These are phyloP conservation scores for Exophiala sp. DNA, from an alignment of 2,329 filamentous ascomycete species.

Conservation along the genomic window DNA sequence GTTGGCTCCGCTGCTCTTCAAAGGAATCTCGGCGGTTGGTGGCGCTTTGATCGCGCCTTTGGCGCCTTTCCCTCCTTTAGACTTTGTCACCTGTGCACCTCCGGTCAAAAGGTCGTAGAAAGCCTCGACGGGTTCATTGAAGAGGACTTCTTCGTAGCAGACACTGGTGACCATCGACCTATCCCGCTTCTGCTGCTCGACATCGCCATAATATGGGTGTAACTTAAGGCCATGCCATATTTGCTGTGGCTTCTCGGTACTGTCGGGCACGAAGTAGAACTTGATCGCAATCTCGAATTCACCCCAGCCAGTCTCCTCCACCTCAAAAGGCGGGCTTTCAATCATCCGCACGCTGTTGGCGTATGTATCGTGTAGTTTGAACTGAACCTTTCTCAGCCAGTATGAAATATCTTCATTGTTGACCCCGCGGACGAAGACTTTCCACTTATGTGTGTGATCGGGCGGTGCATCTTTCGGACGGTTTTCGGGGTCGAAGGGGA, in stretches of 20 bases:
- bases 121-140: slow-evolving; percentile 92
- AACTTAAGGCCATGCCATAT: slow-evolving; percentile 88
- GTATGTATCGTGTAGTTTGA: slow-evolving; percentile 97
- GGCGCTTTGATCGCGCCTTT: slow-evolving; percentile 52
- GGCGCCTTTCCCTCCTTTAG: slow-evolving; percentile 48
- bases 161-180: slow-evolving; percentile 67
- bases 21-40: slow-evolving; percentile 71
- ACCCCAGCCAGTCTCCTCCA: slow-evolving; percentile 93
- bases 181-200: slow-evolving; percentile 68
- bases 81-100: slow-evolving; percentile 54
- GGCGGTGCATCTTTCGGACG: slow-evolving; percentile 73
- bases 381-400: slow-evolving; percentile 95
- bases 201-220: slow-evolving; percentile 78
- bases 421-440: slow-evolving; percentile 86
- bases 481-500: slow-evolving; percentile 70
- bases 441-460: slow-evolving; percentile 96
- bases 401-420: slow-evolving; percentile 89
- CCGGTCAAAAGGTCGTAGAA: slow-evolving; percentile 80
- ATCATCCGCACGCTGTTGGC: slow-evolving; percentile 83
- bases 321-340: slow-evolving; percentile 76
- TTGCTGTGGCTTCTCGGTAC: slow-evolving; percentile 91
- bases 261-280: slow-evolving; percentile 85
- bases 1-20: slow-evolving; percentile 62
- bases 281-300: slow-evolving; percentile 97
- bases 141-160: slow-evolving; percentile 89